Conservation (phyloP, 192 early-diverging fungal genomes). For the Coemansia sp. region DNA sequence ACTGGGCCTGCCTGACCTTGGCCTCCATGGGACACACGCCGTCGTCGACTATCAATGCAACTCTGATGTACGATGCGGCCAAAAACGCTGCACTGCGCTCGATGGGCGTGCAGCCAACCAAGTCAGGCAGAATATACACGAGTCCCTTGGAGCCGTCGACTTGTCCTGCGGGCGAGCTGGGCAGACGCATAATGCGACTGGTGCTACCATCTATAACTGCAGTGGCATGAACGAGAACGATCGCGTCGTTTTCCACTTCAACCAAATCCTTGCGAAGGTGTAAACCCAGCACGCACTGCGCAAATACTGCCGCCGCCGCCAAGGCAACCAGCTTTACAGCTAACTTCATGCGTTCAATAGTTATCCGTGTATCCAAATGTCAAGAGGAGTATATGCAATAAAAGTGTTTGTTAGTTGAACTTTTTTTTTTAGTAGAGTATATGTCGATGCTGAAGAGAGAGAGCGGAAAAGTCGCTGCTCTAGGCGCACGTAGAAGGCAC, state of each 20-base stretch:
- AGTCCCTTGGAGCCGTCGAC: conserved; percentile 44
- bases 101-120: conserved; percentile 31
- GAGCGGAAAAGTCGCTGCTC: neutral
- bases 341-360: conserved; percentile 19
- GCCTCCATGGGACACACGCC: conserved; percentile 38
- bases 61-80: conserved; percentile 37
- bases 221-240: conserved; percentile 41
- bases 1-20: conserved; percentile 45
- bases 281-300: conserved; percentile 17
- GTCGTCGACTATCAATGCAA: conserved; percentile 44
- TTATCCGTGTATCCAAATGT: neutral
- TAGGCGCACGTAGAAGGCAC: neutral
- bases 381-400: neutral
- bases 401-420: neutral
- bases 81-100: conserved; percentile 34
- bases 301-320: conserved; percentile 6
- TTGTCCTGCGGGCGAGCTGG: conserved; percentile 31
- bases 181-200: conserved; percentile 26
- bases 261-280: conserved; percentile 55
- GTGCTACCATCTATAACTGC: conserved; percentile 39
- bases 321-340: conserved; percentile 16
- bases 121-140: conserved; percentile 36
- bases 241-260: conserved; percentile 44
- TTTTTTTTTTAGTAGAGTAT: neutral
- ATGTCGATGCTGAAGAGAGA: neutral